These are phyloP conservation scores for Ajuga reptans DNA, from an alignment of 305 asterid genomes.

Conservation along the genomic window DNA sequence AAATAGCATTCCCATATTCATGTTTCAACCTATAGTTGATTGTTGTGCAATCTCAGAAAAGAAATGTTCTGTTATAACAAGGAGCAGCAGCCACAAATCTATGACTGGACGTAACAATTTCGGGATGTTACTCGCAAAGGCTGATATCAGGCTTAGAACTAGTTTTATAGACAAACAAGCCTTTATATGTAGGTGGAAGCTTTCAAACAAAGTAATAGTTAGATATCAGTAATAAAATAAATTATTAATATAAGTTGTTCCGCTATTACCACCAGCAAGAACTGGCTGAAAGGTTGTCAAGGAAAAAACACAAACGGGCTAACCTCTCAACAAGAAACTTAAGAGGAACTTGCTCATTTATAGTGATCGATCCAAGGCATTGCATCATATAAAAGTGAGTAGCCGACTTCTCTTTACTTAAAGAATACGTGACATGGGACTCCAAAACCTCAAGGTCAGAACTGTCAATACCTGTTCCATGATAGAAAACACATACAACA, in stretches of 20 bases:
- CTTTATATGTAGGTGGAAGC: background rate
- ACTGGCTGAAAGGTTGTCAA: background rate
- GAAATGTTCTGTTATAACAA: background rate
- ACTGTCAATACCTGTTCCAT: slow-evolving; percentile 39
- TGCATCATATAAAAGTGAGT: slow-evolving; percentile 46
- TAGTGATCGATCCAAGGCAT: slow-evolving; percentile 23
- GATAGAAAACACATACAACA: background rate
- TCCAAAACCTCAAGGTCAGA: slow-evolving; percentile 40
- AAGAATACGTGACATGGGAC: slow-evolving; percentile 38
- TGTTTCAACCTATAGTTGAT: background rate
- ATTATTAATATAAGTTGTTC: background rate
- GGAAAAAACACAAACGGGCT: slow-evolving; percentile 6
- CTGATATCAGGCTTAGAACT: background rate
- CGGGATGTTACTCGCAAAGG: background rate
- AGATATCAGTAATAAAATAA: background rate
- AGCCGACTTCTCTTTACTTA: slow-evolving; percentile 40
- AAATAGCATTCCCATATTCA: background rate
- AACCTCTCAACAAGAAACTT: slow-evolving; percentile 30
- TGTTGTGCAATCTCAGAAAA: background rate
- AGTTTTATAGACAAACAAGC: background rate
- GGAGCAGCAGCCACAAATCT: background rate
- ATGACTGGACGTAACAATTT: background rate
- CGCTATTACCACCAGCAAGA: background rate
- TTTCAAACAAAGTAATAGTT: background rate
- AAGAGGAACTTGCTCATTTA: slow-evolving; percentile 23